These are phyloP conservation scores for Syzygium oleosum DNA, from an alignment of 345 rosid genomes.

Conservation along the genomic window DNA sequence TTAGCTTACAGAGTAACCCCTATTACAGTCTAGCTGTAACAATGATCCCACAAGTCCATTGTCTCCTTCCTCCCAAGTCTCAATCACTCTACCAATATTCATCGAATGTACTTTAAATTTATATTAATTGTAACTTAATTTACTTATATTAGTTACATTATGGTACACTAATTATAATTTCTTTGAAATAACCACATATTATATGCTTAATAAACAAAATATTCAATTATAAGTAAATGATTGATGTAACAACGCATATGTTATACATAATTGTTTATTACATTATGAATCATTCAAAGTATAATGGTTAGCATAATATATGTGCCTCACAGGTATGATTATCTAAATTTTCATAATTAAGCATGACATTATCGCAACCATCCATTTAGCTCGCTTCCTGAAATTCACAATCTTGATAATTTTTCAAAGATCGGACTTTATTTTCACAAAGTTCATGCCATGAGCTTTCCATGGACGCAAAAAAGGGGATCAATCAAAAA, in stretches of 20 bases:
- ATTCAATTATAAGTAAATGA: too few species aligned
- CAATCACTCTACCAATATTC: background rate
- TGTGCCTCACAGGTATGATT: background rate
- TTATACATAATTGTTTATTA: background rate
- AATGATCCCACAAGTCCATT: background rate
- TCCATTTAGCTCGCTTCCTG: accelerated
- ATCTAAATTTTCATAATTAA: background rate
- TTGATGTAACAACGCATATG: background rate
- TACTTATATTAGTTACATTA: background rate
- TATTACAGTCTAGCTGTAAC: too few species aligned
- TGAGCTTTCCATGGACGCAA: background rate
- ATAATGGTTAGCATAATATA: background rate
- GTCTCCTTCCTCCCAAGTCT: background rate
- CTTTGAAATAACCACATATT: too few species aligned
- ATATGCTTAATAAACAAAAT: too few species aligned
- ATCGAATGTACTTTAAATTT: background rate
- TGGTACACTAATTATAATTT: background rate
- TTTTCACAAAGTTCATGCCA: background rate
- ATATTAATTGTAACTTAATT: background rate
- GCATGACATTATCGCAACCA: background rate
- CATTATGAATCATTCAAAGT: background rate
- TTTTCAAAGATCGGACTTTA: background rate
- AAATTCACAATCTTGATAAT: background rate
- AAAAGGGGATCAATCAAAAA: background rate
- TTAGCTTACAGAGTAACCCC: too few species aligned